Evolutionary conservation across 805 yeast species (phyloP), one percentile per base, ranked within the genome.

Genomic region (Schwanniomyces polymorphus): DNA sequence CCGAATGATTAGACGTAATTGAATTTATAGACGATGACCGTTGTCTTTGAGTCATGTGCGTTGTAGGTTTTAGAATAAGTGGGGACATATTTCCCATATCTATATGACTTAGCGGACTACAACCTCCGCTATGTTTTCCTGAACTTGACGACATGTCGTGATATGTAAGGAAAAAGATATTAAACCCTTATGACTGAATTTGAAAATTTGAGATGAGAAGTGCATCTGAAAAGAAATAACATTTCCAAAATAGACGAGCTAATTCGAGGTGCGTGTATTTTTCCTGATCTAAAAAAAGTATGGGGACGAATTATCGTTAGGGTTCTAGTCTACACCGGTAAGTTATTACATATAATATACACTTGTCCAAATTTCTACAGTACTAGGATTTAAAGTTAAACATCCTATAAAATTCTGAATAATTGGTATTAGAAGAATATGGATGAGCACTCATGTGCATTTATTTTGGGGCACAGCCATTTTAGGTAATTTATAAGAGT

Each of bases 11-110:
- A 12, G 70, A 65, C 9, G 61, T 50, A 12, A 57, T 57, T 16
- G 70, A 64, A 48, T 66, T 69, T 41, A 65, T 55, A 27, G 72
- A 67, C 5, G 68, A 63, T 26, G 70, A 63, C 27, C 75, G 56
- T 38, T 64, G 72, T 42, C 63, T 55, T 42, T 48, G 54, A 11
- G 54, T 35, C 7, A 47, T 25, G 11, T 42, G n/a, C 17, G 31
- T 38, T 7, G 52, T 34, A 9, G 56, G 59, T 37, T 51, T 56
- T 42, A 46, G 44, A 16, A 57, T 33, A 42, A 46, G 56, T 14
- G 55, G 44, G 16, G 37, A 42, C 3, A 44, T 37, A 14, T 51
- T 38, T 7, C 48, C 46, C 4, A 39, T 42, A n/a, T 51, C 58
- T 9, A 38, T 35, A 14, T 50, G 41, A 41, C 55, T 51, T 35